Evolutionary conservation across 352 stramenopile species (phyloP), one percentile per base, ranked within the genome.

Genomic region (Pythium oligandrum): DNA sequence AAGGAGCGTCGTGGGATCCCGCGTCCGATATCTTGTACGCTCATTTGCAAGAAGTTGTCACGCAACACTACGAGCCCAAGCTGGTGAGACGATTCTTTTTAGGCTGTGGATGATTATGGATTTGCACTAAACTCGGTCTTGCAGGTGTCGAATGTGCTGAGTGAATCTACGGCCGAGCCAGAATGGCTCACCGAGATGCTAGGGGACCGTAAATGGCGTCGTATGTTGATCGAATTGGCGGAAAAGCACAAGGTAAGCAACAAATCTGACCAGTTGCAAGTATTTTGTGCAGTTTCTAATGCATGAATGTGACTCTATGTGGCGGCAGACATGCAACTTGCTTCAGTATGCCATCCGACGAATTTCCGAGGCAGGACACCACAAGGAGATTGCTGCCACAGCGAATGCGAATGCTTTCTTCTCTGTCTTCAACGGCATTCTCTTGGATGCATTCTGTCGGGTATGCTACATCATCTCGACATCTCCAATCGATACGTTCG

Each of bases 361-460:
- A 8, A 95, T 95, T 51, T 95, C 84, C 0, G 82, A 90, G 48
- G 84, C 84, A 35, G 84, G 84, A 0, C 77, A 95, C 45, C 84
- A 95, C 73, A 93, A 95, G 52, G 84, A 95, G 48, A 92, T 95
- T 49, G 84, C 84, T 3, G 93, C 84, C 1, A 91, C 90, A 36
- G 78, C 82, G 10, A 92, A 79, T 46, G 84, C 84, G 4, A 90
- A 89, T 53, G 78, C 82, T 5, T 90, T 95, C 48, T 95, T 95
- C 54, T 73, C 82, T 32, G 84, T 95, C 30, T 95, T 93, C 55
- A 91, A 76, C 44, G 84, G 82, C 9, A 79, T 95, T 31, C 51
- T 95, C 2, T 59, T 88, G 31, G 84, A 95, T 52, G 65, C 76
- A 0, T 89, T 93, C 32, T 83, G 78, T 43, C 72, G 84, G 51